Evolutionary conservation across 1,284 basidiomycete species (phyloP).

Genomic region (Ceratobasidium sp.): DNA sequence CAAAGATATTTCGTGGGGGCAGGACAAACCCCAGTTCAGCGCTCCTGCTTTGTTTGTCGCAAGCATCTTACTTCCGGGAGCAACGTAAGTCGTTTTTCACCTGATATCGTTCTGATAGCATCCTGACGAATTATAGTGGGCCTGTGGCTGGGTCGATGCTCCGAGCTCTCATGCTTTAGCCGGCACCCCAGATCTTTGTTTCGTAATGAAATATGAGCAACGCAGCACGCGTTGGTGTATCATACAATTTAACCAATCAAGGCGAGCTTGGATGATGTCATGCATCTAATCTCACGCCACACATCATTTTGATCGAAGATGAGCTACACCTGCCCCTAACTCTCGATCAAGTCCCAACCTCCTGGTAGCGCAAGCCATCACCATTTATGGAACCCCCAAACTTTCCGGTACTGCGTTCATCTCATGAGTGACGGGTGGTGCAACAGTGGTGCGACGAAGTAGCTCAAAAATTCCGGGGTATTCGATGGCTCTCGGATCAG

Average conservation of each 20-base stretch:
- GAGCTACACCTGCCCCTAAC: too few species aligned
- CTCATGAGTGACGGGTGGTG: not conserved
- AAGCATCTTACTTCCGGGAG: not conserved
- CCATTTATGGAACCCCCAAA: not conserved
- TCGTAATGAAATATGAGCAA: not conserved
- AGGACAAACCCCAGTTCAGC: not conserved
- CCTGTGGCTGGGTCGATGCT: not conserved
- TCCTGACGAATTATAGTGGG: not conserved
- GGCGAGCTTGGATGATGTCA: too few species aligned
- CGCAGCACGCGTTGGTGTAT: not conserved
- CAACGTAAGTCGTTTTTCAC: slow-evolving; percentile 3
- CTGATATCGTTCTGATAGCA: not conserved
- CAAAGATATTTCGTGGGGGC: not conserved
- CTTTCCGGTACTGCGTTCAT: not conserved
- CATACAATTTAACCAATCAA: too few species aligned
- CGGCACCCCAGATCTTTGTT: not conserved
- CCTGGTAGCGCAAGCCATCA: not conserved
- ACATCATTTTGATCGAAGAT: too few species aligned
- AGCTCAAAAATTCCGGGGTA: not conserved
- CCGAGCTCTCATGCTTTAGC: not conserved
- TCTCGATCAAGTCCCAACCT: too few species aligned
- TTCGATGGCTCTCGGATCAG: not conserved
- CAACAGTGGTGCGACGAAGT: not conserved
- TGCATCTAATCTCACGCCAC: too few species aligned
- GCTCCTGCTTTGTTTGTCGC: not conserved